Base-by-base conservation (phyloP, 108 stramenopile species). In the Cyclotella atomus region DNA sequence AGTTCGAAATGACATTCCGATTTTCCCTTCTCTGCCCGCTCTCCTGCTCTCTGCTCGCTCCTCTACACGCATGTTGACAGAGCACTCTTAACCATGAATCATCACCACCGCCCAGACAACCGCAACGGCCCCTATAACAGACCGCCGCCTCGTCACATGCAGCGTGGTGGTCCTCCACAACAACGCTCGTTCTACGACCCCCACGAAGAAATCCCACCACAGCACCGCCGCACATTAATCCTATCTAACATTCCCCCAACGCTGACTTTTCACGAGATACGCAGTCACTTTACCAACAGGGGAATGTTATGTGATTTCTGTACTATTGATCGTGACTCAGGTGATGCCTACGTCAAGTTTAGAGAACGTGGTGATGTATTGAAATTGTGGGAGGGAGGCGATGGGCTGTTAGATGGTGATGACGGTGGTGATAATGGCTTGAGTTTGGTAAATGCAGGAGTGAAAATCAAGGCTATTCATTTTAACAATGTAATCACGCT, bases 381-480 rank as follows among this genome's bases (percentile, higher is more conserved):
- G 32, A 25, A 46, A 12, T 47, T 76, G 65, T 76, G 75, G 75
- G 59, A 67, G 29, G 59, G 34, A 43, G 74, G 74, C 3, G 45
- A 33, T 25, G 36, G 23, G 20, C 29, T 10, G n/a, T 28, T 20
- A 0, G 23, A 38, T 45, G 46, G 30, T 46, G 52, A 12, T 2
- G 57, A 23, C 25, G 46, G 20, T 10, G 45, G 35, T 3, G 75
- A 53, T 9, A 2, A 17, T 9, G 49, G 25, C 1, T 23, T 27
- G 25, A 73, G 73, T 29, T 45, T 74, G 20, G 54, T 65, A 1
- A 25, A 21, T 4, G 55, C 36, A 53, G 75, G 75, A 21, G 59
- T 76, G n/a, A 46, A 33, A 21, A 34, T 76, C 66, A 67, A 68
- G 55, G 75, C 66, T 10, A 41, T 76, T 38, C 66, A 76, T 68